Percentiles rank a stretch among this genome's conserved stretches.
Conservation (phyloP, 2,329 filamentous ascomycete species). For the Phyllosticta paracitricarpa region DNA sequence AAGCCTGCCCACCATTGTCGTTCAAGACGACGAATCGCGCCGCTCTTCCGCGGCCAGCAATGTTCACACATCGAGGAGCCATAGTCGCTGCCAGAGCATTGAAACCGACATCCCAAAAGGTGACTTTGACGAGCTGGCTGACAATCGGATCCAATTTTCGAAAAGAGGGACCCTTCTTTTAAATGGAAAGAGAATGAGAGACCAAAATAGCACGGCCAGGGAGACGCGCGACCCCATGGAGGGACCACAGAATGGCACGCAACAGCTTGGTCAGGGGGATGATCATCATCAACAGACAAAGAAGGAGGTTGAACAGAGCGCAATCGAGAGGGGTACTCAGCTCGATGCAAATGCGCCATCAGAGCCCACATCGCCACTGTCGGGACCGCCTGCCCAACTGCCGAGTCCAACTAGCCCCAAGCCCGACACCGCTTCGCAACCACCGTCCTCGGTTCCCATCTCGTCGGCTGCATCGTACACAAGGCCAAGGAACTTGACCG, state of each 20-base stretch:
- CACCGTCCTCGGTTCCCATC: background rate
- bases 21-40: slow-evolving; percentile 28
- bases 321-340: background rate
- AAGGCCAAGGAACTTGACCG: slow-evolving; percentile 1
- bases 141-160: slow-evolving; percentile 47
- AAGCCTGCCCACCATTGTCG: slow-evolving; percentile 35
- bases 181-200: slow-evolving; percentile 41
- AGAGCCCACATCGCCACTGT: background rate
- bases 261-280: background rate
- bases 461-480: background rate
- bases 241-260: background rate
- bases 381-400: background rate
- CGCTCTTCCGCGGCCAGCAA: slow-evolving; percentile 14
- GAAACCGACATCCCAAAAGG: slow-evolving; percentile 46
- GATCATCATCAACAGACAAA: background rate
- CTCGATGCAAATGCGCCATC: background rate
- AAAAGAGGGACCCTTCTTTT: slow-evolving; percentile 51
- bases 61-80: slow-evolving; percentile 11
- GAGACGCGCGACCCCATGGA: slow-evolving; percentile 5
- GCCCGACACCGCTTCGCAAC: background rate
- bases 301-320: background rate
- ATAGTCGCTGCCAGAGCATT: slow-evolving; percentile 36
- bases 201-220: slow-evolving; percentile 12
- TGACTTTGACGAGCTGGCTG: slow-evolving; percentile 42
- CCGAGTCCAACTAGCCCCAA: background rate